Conservation (phyloP, 1,284 basidiomycete genomes). For the Leccinum laetum region DNA sequence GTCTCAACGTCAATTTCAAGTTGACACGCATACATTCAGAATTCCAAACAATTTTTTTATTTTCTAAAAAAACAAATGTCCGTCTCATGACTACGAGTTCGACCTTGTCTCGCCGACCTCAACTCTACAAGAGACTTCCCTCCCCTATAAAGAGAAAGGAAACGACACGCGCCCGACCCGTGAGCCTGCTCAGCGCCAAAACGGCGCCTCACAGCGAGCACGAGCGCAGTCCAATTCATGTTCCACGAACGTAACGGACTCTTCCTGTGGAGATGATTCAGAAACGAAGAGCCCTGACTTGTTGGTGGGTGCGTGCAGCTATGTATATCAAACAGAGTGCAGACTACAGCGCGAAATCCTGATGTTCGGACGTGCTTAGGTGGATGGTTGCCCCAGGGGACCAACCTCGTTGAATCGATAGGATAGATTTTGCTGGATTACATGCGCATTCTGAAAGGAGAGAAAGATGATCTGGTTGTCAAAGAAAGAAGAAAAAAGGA, state of each 20-base stretch:
- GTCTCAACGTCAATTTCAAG: neutral
- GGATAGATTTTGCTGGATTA: no score
- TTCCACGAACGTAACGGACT: slow-evolving; percentile 63
- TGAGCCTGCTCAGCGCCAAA: slow-evolving; percentile 44
- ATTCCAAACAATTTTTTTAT: slow-evolving; percentile 12
- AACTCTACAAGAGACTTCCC: slow-evolving; percentile 52
- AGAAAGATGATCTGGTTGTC: no score
- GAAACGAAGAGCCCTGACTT: slow-evolving; percentile 50
- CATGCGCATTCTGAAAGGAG: neutral
- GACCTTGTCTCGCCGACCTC: slow-evolving; percentile 38
- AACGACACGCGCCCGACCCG: slow-evolving; percentile 33
- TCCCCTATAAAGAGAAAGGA: slow-evolving; percentile 16
- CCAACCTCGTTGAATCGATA: no score
- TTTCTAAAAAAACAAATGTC: neutral
- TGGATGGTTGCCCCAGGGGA: neutral
- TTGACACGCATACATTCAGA: neutral
- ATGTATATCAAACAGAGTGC: neutral
- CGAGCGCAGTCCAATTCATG: slow-evolving; percentile 34
- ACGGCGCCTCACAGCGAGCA: slow-evolving; percentile 44
- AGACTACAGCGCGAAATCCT: neutral
- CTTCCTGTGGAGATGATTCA: slow-evolving; percentile 29
- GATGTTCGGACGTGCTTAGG: neutral
- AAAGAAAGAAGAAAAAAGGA: neutral
- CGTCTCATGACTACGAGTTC: slow-evolving; percentile 49
- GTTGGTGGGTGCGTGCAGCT: slow-evolving; percentile 41